Evolutionary conservation across 768 basidiomycete genomes (phyloP).

Genomic region (Galerina sulciceps): DNA sequence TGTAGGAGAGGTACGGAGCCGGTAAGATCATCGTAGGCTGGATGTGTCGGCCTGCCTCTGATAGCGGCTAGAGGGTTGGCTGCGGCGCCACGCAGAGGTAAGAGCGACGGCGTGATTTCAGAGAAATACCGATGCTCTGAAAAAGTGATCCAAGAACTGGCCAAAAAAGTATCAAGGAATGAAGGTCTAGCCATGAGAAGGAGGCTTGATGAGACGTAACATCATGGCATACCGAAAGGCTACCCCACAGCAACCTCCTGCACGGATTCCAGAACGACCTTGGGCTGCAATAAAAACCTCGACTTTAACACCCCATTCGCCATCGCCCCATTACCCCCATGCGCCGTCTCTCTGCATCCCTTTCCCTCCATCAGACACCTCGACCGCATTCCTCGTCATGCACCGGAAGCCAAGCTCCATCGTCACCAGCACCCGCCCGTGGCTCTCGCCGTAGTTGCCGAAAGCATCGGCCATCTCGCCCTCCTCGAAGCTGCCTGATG

Average conservation of each 20-base stretch:
- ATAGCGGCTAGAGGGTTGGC: too few species aligned
- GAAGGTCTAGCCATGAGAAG: too few species aligned
- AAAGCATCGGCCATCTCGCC: slow-evolving; percentile 66
- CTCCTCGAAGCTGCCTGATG: slow-evolving; percentile 40
- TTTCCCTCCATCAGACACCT: slow-evolving; percentile 1
- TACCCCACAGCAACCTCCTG: slow-evolving; percentile 40
- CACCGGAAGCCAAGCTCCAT: slow-evolving; percentile 76
- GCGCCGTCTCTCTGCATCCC: background rate
- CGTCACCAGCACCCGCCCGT: slow-evolving; percentile 62
- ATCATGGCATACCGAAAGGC: background rate
- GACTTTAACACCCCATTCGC: slow-evolving; percentile 51
- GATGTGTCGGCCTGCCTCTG: too few species aligned
- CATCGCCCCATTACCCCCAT: slow-evolving; percentile 11
- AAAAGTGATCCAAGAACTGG: too few species aligned
- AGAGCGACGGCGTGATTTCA: too few species aligned
- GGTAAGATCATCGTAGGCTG: too few species aligned
- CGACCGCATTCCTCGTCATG: slow-evolving; percentile 48
- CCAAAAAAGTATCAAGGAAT: too few species aligned
- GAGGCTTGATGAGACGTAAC: too few species aligned
- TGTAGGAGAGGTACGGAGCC: too few species aligned
- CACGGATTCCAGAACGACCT: slow-evolving; percentile 78
- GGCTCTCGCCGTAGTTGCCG: slow-evolving; percentile 56
- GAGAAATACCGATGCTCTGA: too few species aligned
- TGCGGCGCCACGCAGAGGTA: too few species aligned
- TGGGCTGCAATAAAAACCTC: slow-evolving; percentile 68